Percentiles rank a stretch among this genome's conserved stretches.
phyloP scores from a whole-genome alignment of 345 rosid species.

The Syzygium grande region DNA sequence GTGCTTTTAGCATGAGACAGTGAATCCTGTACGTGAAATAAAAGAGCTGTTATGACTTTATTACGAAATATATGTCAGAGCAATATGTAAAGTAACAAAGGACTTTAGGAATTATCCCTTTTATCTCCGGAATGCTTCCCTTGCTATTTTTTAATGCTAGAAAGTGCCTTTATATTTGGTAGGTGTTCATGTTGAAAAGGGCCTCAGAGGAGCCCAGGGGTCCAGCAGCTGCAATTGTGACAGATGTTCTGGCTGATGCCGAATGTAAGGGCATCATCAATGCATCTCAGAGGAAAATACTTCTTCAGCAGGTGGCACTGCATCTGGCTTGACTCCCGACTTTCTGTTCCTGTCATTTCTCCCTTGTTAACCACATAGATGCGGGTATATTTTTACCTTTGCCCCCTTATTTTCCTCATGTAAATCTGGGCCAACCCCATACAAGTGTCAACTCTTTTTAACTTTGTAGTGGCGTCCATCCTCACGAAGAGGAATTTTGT shows the following conservation, averaged over 20 bases:
- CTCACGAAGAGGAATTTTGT: neutral
- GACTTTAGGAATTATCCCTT: neutral
- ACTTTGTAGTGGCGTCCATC: neutral
- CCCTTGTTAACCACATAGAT: neutral
- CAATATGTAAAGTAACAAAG: neutral
- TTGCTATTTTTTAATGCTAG: neutral
- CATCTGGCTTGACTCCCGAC: conserved; percentile 15
- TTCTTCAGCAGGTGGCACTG: conserved; percentile 56
- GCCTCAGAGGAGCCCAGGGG: conserved; percentile 55
- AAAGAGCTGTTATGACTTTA: neutral
- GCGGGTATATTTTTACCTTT: neutral
- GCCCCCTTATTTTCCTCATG: neutral
- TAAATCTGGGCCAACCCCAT: neutral
- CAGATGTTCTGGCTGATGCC: conserved; percentile 55
- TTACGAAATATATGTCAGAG: neutral
- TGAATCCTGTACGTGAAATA: neutral
- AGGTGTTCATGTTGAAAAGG: conserved; percentile 65
- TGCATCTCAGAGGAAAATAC: conserved; percentile 48
- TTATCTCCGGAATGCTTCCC: neutral
- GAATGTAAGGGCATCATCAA: conserved; percentile 61
- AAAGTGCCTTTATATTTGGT: neutral
- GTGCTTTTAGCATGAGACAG: neutral
- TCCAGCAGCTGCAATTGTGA: conserved; percentile 63
- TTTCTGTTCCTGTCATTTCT: neutral
- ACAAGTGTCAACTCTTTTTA: neutral